Base-by-base conservation (phyloP, 176 grass and related monocot genomes). In the Elaeis guineensis region DNA sequence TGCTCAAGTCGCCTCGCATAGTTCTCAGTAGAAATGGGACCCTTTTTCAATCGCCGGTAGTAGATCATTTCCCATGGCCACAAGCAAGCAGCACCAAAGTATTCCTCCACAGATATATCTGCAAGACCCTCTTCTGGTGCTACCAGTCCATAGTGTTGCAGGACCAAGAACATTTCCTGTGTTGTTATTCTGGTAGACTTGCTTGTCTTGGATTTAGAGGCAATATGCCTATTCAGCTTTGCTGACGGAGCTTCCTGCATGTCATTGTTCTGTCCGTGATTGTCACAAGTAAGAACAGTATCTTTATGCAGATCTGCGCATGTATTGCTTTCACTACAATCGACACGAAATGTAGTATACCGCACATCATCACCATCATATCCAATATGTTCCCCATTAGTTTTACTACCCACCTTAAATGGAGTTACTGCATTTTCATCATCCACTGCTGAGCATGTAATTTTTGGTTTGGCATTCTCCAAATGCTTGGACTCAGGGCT, bases 11-110 rank as follows among this genome's bases (percentile, higher is more conserved):
- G 67, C 25, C 61, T 87, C 16, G 78, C 75, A 69, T 83, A 87
- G 63, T 87, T 87, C 58, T 87, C 75, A 3, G 71, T 82, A 50
- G 72, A 83, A 53, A 87, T 82, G 15, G 76, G 85, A 73, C 85
- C 85, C 49, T 79, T 79, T 54, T 87, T 87, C 9, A 50, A 39
- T 28, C 21, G 60, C 25, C 75, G 67, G 24, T 79, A 79, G 63
- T 83, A 79, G 59, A 87, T 79, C 11, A 83, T 79, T 65, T 83
- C 63, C 85, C 85, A 87, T 66, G 79, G 76, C 85, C 85, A 88
- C 26, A 79, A 29, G 49, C 79, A 67, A 22, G 85, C 75, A 49
- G 79, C 85, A 73, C 85, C 79, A 26, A 87, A 83, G 59, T 87
- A 82, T 21, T 52, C 35, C 59, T 79, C 79, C 28, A 76, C 68